Percentiles rank a stretch among this genome's conserved stretches.
phyloP scores from a whole-genome alignment of 306 rosid species.

The Glycine soja region DNA sequence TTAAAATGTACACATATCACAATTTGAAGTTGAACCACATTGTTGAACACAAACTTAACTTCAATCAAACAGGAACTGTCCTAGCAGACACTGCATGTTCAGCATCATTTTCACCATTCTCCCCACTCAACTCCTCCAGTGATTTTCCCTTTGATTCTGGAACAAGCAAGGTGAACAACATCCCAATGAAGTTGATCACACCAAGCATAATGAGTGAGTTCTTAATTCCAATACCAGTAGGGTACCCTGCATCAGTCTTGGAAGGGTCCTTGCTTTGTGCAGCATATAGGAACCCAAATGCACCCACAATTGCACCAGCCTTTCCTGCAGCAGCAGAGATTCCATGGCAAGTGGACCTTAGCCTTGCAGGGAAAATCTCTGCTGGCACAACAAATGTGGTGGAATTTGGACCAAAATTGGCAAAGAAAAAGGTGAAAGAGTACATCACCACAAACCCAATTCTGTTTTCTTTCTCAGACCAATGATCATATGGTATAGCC shows the following conservation, averaged over 20 bases:
- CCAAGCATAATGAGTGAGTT: constrained; percentile 74
- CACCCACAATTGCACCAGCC: constrained; percentile 89
- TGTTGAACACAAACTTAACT: not conserved
- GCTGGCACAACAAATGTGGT: constrained; percentile 88
- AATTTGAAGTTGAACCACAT: constrained; percentile 23
- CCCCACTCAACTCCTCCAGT: constrained; percentile 81
- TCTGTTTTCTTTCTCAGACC: constrained; percentile 52
- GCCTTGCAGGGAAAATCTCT: constrained; percentile 81
- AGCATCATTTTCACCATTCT: constrained; percentile 50
- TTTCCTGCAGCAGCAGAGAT: constrained; percentile 87
- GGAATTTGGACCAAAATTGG: constrained; percentile 86
- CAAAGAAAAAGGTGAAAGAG: constrained; percentile 76
- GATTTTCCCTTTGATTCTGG: constrained; percentile 85
- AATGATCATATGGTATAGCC: constrained; percentile 82
- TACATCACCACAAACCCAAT: constrained; percentile 71
- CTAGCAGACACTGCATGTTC: not conserved
- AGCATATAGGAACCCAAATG: constrained; percentile 82
- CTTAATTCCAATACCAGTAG: constrained; percentile 71
- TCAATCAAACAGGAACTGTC: constrained; percentile 44
- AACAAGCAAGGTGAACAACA: constrained; percentile 65
- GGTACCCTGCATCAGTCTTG: constrained; percentile 67
- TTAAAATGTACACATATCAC: constrained; percentile 27
- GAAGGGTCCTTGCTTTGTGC: constrained; percentile 55
- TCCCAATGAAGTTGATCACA: constrained; percentile 64
- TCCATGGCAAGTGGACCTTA: constrained; percentile 87